A percentile compares a stretch with the other conserved stretches of the same genome.
These are phyloP conservation scores for Punctularia strigosozonata DNA, from an alignment of 768 basidiomycete genomes.

Conservation along the genomic window DNA sequence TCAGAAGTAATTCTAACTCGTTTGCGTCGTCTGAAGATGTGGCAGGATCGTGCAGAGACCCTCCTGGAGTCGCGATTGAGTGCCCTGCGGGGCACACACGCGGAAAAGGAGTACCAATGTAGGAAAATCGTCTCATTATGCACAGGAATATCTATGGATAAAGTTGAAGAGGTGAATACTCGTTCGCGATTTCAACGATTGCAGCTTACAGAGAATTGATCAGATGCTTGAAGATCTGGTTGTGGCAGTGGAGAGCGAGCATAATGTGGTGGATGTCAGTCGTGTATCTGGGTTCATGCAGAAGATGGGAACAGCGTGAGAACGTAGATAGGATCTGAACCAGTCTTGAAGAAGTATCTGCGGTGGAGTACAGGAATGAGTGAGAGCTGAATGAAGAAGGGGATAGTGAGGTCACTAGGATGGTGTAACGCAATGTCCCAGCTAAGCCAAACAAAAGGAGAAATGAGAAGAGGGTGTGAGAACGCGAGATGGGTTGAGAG, in stretches of 20 bases:
- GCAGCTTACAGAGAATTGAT: constrained; percentile 4
- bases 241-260: constrained; percentile 80
- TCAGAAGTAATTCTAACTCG: constrained; percentile 49
- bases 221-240: constrained; percentile 81
- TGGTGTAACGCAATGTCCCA: no score
- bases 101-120: constrained; percentile 86
- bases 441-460: no score
- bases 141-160: constrained; percentile 76
- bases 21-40: constrained; percentile 66
- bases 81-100: constrained; percentile 64
- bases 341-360: no score
- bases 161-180: constrained; percentile 75
- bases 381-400: no score
- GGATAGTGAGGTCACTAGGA: no score
- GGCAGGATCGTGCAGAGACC: constrained; percentile 73
- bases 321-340: no score
- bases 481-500: no score
- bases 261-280: constrained; percentile 69
- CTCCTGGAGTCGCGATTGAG: constrained; percentile 61
- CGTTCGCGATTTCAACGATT: no score
- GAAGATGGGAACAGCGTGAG: constrained; percentile 64
- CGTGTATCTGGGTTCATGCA: constrained; percentile 89
- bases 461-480: no score
- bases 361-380: no score
- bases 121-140: constrained; percentile 86